phyloP scores from a whole-genome alignment of 2,329 filamentous ascomycete species.

The Fusarium subtropicale region DNA sequence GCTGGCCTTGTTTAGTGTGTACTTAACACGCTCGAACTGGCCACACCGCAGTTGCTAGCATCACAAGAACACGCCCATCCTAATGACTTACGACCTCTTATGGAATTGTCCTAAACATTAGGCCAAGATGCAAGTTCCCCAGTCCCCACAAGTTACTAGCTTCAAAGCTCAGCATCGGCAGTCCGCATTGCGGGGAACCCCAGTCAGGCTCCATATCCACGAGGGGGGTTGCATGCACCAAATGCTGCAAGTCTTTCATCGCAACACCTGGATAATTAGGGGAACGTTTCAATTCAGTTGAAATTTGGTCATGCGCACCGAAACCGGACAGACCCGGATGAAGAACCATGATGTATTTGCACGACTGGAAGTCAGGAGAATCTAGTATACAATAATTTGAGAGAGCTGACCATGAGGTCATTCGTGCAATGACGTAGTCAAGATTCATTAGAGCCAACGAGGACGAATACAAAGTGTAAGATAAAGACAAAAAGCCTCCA shows the following conservation, averaged over 20 bases:
- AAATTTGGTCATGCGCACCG: conserved; percentile 31
- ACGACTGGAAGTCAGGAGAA: conserved; percentile 5
- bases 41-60: neutral
- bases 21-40: neutral
- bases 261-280: conserved; percentile 3
- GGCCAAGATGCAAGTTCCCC: neutral
- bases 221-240: conserved; percentile 19
- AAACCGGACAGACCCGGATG: conserved; percentile 31
- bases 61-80: neutral
- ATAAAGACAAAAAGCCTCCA: conserved; percentile 11
- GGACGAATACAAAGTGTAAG: neutral
- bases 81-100: neutral
- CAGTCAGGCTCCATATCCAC: neutral
- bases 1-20: neutral
- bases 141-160: neutral
- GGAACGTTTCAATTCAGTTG: conserved; percentile 13
- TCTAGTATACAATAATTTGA: neutral
- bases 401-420: conserved; percentile 8
- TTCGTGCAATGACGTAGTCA: conserved; percentile 20
- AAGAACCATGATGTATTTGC: conserved; percentile 6
- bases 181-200: conserved; percentile 18
- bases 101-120: neutral
- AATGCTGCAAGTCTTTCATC: conserved; percentile 6
- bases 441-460: neutral
- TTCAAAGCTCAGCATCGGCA: conserved; percentile 3